Evolutionary conservation across 345 rosid genomes (phyloP), one percentile per base, ranked within the genome.

Genomic region (Populus alba): DNA sequence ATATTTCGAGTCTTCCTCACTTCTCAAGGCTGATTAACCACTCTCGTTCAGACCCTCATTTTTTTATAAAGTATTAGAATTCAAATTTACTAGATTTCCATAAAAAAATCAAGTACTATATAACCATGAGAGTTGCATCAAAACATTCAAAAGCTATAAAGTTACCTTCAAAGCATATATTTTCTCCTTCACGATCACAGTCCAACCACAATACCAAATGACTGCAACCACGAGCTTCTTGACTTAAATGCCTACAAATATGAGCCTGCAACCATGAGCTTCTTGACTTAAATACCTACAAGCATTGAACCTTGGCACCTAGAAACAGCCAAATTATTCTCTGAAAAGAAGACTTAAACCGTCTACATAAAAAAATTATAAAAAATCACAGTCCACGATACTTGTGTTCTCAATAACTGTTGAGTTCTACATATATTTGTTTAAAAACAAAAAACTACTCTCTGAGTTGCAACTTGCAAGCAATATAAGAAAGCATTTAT

Each of bases 151-250:
- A 23, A 45, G 15, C 16, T 62, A 39, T 62, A 66, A 68, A 17
- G 27, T 78, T 85, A 88, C 99, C 99, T 91, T 95, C 99, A 85
- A 93, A 93, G 75, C 98, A 93, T 87, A 95, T 95, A 87, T 95
- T 95, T 83, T 95, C 99, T 76, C 99, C 99, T 88, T 93, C 99
- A 38, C 99, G 97, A 66, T 95, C 99, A 57, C 99, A 95, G 82
- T 95, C 99, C 83, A 95, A 87, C 99, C 99, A 95, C 76, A 95
- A 77, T 65, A 95, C 97, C 89, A 95, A 82, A 84, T 92, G 84
- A 84, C 81, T 80, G 86, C 95, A 95, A 27, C 98, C 91, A 61
- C 88, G 92, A 82, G 98, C 95, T 88, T 95, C 99, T 68, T 90
- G 91, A 84, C 94, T 90, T 85, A 95, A 83, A 86, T 95, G 97